phyloP scores from a whole-genome alignment of 805 yeast species.

The Candida tibetensis region DNA sequence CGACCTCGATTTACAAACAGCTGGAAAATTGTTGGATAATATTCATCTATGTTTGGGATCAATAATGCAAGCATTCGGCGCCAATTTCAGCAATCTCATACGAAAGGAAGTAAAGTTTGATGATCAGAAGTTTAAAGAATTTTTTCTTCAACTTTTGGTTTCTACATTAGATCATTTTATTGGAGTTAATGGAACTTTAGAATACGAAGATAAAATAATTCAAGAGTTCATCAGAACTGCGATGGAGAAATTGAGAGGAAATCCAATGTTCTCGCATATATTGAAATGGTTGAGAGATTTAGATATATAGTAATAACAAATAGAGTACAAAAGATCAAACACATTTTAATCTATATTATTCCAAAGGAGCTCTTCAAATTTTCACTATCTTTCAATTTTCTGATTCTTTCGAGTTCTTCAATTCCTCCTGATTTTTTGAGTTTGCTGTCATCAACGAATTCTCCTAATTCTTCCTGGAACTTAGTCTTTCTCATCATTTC shows the following conservation, averaged over 20 bases:
- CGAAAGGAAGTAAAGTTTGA: not conserved
- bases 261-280: not conserved
- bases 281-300: slow-evolving; percentile 6
- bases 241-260: not conserved
- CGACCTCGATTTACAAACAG: slow-evolving; percentile 14
- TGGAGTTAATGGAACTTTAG: slow-evolving; percentile 10
- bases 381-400: slow-evolving; percentile 67
- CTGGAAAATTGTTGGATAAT: slow-evolving; percentile 13
- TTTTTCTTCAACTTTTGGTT: slow-evolving; percentile 12
- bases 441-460: slow-evolving; percentile 74
- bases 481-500: slow-evolving; percentile 54
- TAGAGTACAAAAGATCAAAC: not conserved
- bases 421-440: slow-evolving; percentile 85
- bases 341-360: slow-evolving; percentile 15
- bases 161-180: slow-evolving; percentile 13
- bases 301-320: not conserved
- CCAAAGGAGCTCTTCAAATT: slow-evolving; percentile 53
- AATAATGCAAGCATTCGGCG: slow-evolving; percentile 6
- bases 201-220: slow-evolving; percentile 7
- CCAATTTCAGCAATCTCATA: not conserved
- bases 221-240: slow-evolving; percentile 8
- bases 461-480: slow-evolving; percentile 82
- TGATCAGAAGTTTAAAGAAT: slow-evolving; percentile 8
- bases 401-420: slow-evolving; percentile 73
- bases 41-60: slow-evolving; percentile 7